Evolutionary conservation across 176 grass and related monocot genomes (phyloP).

Genomic region (Carex parvula): DNA sequence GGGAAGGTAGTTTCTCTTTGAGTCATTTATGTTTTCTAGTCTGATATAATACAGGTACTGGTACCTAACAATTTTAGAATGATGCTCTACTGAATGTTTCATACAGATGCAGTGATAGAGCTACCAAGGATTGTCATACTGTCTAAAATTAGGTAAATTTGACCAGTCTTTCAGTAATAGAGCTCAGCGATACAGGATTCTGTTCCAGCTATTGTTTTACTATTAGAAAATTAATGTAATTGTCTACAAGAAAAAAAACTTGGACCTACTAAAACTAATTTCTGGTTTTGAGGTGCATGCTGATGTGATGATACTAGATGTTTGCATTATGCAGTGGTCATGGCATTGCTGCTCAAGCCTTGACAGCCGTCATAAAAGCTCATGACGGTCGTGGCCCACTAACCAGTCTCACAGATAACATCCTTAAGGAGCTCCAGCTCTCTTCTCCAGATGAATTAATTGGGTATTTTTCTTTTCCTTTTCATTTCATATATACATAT

Average conservation of each 20-base stretch:
- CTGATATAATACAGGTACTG: slow-evolving; percentile 2
- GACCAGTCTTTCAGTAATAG: neutral
- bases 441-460: slow-evolving; percentile 96
- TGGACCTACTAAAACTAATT: neutral
- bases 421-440: slow-evolving; percentile 72
- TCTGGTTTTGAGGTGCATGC: neutral
- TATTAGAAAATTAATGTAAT: neutral
- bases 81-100: neutral
- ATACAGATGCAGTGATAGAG: slow-evolving; percentile 1
- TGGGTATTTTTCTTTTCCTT: slow-evolving; percentile 53
- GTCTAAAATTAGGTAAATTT: slow-evolving; percentile 1
- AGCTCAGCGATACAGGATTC: neutral
- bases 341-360: slow-evolving; percentile 97
- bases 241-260: neutral
- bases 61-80: neutral
- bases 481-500: neutral
- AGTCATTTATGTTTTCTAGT: slow-evolving; percentile 7
- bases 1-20: slow-evolving; percentile 55
- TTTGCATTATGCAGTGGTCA: slow-evolving; percentile 88
- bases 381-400: slow-evolving; percentile 80
- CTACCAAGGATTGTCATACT: neutral
- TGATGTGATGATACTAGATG: slow-evolving; percentile 33
- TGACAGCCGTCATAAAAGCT: slow-evolving; percentile 85
- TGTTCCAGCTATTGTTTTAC: slow-evolving; percentile 8
- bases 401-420: slow-evolving; percentile 67